Base-by-base conservation (phyloP, 1,139 yeast species). In the Pichia sp. region DNA sequence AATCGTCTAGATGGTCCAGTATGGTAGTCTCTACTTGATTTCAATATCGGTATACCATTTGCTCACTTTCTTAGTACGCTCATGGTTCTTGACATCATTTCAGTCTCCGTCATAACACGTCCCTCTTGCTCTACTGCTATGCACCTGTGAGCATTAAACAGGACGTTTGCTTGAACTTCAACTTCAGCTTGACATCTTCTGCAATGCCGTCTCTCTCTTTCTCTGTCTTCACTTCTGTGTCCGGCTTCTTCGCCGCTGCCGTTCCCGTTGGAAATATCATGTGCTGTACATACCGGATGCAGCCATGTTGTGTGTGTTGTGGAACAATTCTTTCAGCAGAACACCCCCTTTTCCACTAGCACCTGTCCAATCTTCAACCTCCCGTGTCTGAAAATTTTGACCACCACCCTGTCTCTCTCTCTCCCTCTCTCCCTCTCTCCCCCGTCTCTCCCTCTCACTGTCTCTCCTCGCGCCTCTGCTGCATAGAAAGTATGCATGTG, bases 221-320 rank as follows among this genome's bases (percentile, higher is more conserved):
- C 23, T 3, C 23, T 19, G 23, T 19, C 23, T 19, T 19, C 23
- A 19, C 23, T 2, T 19, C 3, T 19, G 23, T 19, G 23, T 19
- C 23, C 23, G 23, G 23, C 15, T 36, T 36, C 15, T 36, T 10
- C n/a, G 15, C 15, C 15, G 40, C n/a, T 36, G 7, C 40, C n/a
- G 2, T 36, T 6, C 7, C 15, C 15, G n/a, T 36, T 13, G 40
- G 6, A 36, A 13, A 8, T 36, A 15, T 36, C 40, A 36, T 8
- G 41, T 47, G 32, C 46, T 45, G 51, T 57, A 80, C 84, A 76
- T 79, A 80, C 84, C 84, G 72, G 84, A 77, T 76, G 77, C 79
- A 76, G 81, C 83, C 84, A 80, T 80, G 74, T 68, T 75, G 64
- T 56, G 10, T 41, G 45, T 36, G 47, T 8, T 51, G 50, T 38